A percentile compares a stretch with the other conserved stretches of the same genome.
phyloP scores from a whole-genome alignment of 768 basidiomycete species.

The Collybia mongolica region DNA sequence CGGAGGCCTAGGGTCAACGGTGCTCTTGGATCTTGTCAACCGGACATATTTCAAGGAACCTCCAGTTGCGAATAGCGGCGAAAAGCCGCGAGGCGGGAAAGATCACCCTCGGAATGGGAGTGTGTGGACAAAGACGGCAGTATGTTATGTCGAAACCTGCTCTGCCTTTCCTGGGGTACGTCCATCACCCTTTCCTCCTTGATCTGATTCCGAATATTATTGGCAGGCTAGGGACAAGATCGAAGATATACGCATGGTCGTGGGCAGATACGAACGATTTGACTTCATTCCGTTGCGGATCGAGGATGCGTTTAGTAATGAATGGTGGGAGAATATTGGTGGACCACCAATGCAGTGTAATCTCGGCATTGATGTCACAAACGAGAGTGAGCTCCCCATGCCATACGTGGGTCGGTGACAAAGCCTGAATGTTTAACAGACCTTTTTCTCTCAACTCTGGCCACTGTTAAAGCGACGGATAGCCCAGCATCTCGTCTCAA shows the following conservation, averaged over 20 bases:
- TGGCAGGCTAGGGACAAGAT: conserved; percentile 54
- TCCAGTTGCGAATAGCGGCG: conserved; percentile 18
- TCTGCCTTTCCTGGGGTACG: conserved; percentile 61
- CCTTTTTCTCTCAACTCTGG: conserved; percentile 25
- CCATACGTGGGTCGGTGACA: neutral
- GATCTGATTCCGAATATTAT: conserved; percentile 7
- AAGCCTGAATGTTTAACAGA: conserved; percentile 18
- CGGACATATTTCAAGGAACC: conserved; percentile 48
- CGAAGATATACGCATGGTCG: conserved; percentile 44
- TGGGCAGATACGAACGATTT: conserved; percentile 47
- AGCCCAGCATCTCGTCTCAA: conserved; percentile 33
- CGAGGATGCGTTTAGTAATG: conserved; percentile 70
- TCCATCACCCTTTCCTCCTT: conserved; percentile 8
- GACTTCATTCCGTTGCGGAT: conserved; percentile 64
- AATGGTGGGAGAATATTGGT: conserved; percentile 62
- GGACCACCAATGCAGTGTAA: conserved; percentile 21
- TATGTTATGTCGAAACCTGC: conserved; percentile 73
- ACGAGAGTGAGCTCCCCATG: conserved; percentile 44
- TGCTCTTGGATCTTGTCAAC: conserved; percentile 67
- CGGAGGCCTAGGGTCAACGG: conserved; percentile 76
- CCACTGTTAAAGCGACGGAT: conserved; percentile 5
- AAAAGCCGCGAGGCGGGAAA: conserved; percentile 49
- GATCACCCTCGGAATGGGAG: conserved; percentile 62
- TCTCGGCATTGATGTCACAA: conserved; percentile 46
- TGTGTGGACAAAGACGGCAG: conserved; percentile 60